These are phyloP conservation scores for Fusarium devonianum DNA, from an alignment of 2,329 filamentous ascomycete genomes.

Conservation along the genomic window DNA sequence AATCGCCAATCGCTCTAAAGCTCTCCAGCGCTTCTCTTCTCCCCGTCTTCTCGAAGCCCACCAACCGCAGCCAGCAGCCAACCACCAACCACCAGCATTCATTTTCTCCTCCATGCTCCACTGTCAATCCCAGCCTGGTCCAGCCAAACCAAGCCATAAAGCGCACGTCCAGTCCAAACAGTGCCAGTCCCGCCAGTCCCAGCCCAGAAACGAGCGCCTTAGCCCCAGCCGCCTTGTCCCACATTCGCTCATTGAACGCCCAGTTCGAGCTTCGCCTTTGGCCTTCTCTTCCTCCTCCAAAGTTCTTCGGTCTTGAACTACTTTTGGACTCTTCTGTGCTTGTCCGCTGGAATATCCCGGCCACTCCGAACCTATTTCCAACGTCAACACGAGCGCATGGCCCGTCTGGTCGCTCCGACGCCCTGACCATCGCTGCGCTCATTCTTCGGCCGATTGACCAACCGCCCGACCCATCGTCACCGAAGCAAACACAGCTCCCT, in stretches of 20 bases:
- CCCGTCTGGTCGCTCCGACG: background rate
- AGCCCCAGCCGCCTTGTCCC: constrained; percentile 24
- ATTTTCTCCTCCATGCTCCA: constrained; percentile 19
- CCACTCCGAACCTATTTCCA: constrained; percentile 20
- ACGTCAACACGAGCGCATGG: constrained; percentile 11
- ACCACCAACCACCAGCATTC: constrained; percentile 15
- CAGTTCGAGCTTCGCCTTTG: constrained; percentile 15
- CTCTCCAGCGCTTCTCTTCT: background rate
- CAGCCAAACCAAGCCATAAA: constrained; percentile 1
- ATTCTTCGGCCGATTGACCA: background rate
- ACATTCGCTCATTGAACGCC: constrained; percentile 23
- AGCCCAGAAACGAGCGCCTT: constrained; percentile 7
- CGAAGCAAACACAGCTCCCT: constrained; percentile 15
- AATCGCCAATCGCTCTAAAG: no score
- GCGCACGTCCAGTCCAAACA: no score
- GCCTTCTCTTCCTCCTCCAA: background rate
- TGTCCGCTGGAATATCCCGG: constrained; percentile 16
- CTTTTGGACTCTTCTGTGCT: constrained; percentile 13
- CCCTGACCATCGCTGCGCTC: constrained; percentile 3
- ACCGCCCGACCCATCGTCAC: constrained; percentile 10
- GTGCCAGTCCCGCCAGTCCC: no score
- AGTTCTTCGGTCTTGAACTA: constrained; percentile 14
- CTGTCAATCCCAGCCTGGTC: constrained; percentile 5
- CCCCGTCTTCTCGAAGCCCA: constrained; percentile 24
- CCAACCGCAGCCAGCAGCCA: constrained; percentile 1